These are phyloP conservation scores for Chytridium lagenaria DNA, from an alignment of 371 early-diverging fungal species.

Conservation along the genomic window DNA sequence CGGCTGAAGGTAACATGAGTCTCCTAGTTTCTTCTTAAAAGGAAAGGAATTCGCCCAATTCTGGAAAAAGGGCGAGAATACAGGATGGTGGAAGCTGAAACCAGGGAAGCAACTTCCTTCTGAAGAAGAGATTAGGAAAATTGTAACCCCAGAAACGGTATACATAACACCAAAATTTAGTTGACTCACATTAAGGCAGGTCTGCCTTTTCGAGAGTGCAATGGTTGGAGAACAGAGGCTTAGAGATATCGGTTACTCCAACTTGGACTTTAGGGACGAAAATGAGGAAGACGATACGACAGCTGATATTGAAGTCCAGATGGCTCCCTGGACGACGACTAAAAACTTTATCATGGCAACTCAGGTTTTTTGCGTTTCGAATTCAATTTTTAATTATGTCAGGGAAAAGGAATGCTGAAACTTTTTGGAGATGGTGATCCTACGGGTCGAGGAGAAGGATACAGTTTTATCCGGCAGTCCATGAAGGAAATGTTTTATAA, in stretches of 20 bases:
- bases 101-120: slow-evolving; percentile 77
- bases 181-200: slow-evolving; percentile 36
- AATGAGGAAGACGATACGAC: slow-evolving; percentile 65
- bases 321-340: slow-evolving; percentile 97
- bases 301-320: slow-evolving; percentile 84
- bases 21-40: neutral
- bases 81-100: slow-evolving; percentile 93
- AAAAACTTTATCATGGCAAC: slow-evolving; percentile 89
- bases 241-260: slow-evolving; percentile 90
- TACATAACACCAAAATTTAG: neutral
- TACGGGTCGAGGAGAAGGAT: slow-evolving; percentile 97
- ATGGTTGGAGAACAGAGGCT: slow-evolving; percentile 94
- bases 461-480: slow-evolving; percentile 96
- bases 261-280: slow-evolving; percentile 68
- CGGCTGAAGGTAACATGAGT: slow-evolving; percentile 55
- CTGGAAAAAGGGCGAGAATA: slow-evolving; percentile 88
- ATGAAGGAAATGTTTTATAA: slow-evolving; percentile 97
- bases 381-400: slow-evolving; percentile 10
- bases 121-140: slow-evolving; percentile 94
- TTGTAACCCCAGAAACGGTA: slow-evolving; percentile 98
- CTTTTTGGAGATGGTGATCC: slow-evolving; percentile 97
- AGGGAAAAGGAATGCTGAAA: slow-evolving; percentile 92
- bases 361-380: slow-evolving; percentile 48
- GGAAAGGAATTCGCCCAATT: slow-evolving; percentile 97
- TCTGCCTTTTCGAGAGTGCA: slow-evolving; percentile 98